A percentile compares a stretch with the other conserved stretches of the same genome.
Conservation (phyloP, 176 grass and related monocot species). For the Echinochloa phyllopogon region DNA sequence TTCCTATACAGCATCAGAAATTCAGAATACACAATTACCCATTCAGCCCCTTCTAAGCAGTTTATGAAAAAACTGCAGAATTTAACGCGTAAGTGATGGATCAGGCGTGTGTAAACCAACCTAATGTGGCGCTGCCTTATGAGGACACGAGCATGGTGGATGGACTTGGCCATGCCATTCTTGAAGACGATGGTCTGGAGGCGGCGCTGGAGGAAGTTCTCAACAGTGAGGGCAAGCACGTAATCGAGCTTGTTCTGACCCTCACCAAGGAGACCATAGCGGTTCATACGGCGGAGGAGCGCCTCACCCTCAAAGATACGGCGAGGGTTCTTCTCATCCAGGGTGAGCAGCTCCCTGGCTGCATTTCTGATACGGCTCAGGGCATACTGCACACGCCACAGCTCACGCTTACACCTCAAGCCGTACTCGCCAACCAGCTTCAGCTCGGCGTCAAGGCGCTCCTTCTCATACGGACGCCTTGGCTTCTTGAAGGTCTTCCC, state of each 20-base stretch:
- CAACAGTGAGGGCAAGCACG: slow-evolving; percentile 70
- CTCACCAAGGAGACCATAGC: slow-evolving; percentile 64
- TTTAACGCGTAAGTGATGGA: not conserved
- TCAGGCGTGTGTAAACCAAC: slow-evolving; percentile 21
- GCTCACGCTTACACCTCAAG: slow-evolving; percentile 63
- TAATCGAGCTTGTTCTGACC: slow-evolving; percentile 75
- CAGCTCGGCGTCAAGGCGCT: slow-evolving; percentile 68
- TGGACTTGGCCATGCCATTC: slow-evolving; percentile 75
- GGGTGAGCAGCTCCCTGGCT: slow-evolving; percentile 63
- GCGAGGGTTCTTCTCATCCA: slow-evolving; percentile 69
- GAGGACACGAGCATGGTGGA: slow-evolving; percentile 75
- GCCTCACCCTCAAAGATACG: slow-evolving; percentile 77
- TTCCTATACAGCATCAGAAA: not conserved
- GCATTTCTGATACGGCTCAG: slow-evolving; percentile 72
- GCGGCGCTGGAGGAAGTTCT: slow-evolving; percentile 66
- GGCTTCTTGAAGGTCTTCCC: slow-evolving; percentile 80
- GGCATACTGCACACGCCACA: slow-evolving; percentile 72
- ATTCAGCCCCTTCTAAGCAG: not conserved
- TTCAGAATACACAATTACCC: not conserved
- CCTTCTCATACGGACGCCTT: slow-evolving; percentile 72
- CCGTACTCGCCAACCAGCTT: slow-evolving; percentile 71
- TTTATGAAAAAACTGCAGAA: not conserved
- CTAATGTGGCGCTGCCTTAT: slow-evolving; percentile 76
- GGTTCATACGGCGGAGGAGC: slow-evolving; percentile 64
- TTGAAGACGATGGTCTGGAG: slow-evolving; percentile 76